Percentiles rank a stretch among this genome's conserved stretches.
phyloP scores from a whole-genome alignment of 2,329 filamentous ascomycete genomes.

The Colletotrichum destructivum region DNA sequence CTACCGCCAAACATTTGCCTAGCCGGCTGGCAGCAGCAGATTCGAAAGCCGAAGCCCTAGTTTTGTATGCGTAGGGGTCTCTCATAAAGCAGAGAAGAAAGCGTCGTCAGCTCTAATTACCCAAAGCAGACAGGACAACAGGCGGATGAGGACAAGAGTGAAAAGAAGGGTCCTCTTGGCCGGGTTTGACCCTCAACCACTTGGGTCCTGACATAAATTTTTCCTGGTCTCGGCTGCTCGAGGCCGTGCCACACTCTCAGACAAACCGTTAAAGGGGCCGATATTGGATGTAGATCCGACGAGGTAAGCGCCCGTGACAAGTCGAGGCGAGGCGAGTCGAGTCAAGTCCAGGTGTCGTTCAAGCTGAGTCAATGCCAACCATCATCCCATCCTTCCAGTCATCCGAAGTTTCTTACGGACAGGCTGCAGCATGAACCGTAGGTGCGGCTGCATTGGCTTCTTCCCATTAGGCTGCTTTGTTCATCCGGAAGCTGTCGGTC shows the following conservation, averaged over 20 bases:
- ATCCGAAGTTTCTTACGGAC: conserved; percentile 22
- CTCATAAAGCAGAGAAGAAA: conserved; percentile 31
- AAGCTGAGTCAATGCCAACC: conserved; percentile 19
- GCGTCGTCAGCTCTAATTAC: conserved; percentile 12
- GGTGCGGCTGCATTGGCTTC: conserved; percentile 27
- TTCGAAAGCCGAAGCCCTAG: conserved; percentile 7
- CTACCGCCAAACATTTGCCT: conserved; percentile 26
- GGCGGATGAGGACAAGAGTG: conserved; percentile 21
- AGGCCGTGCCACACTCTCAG: conserved; percentile 1
- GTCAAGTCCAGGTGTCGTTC: conserved; percentile 13
- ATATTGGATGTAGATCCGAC: conserved; percentile 21
- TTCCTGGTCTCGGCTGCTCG: background rate
- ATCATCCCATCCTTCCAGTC: conserved; percentile 27
- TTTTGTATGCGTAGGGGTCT: conserved; percentile 19
- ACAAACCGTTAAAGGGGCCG: conserved; percentile 17
- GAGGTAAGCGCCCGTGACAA: background rate
- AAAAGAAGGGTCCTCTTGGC: conserved; percentile 38
- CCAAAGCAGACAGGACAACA: conserved; percentile 15
- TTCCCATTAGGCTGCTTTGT: conserved; percentile 28
- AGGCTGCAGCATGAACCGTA: conserved; percentile 14
- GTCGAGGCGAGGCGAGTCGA: too few species aligned
- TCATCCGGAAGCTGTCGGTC: conserved; percentile 28
- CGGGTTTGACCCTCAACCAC: conserved; percentile 2
- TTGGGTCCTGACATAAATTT: conserved; percentile 4
- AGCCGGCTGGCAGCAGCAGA: conserved; percentile 14